phyloP scores from a whole-genome alignment of 345 rosid genomes.

The Psidium friedrichsthalianum region DNA sequence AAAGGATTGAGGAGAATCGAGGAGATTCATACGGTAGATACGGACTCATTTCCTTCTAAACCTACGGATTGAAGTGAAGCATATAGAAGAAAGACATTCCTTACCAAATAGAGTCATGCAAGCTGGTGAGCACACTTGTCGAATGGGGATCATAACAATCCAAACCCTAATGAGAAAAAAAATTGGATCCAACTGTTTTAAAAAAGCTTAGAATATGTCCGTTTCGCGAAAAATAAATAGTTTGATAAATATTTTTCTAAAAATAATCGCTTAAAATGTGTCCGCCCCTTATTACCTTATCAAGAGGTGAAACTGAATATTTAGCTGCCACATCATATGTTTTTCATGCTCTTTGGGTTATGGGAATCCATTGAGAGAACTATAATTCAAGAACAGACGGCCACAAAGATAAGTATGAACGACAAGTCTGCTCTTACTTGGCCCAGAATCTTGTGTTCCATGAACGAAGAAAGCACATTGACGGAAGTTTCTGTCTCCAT shows the following conservation, averaged over 20 bases:
- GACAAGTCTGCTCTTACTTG: background rate
- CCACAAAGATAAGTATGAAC: background rate
- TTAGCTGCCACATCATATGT: background rate
- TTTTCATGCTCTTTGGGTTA: background rate
- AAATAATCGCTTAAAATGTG: background rate
- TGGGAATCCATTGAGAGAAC: background rate
- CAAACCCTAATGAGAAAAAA: background rate
- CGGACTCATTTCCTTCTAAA: background rate
- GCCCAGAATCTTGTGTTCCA: background rate
- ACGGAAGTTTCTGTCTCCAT: background rate
- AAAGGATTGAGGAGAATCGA: background rate
- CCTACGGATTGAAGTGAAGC: background rate
- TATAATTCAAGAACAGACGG: background rate
- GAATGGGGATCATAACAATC: background rate
- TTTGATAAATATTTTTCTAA: background rate
- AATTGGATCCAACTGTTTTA: background rate
- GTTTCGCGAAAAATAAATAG: too few species aligned
- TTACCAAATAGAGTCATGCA: background rate
- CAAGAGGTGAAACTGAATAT: background rate
- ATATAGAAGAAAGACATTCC: background rate
- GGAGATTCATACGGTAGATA: background rate
- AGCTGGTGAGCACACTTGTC: background rate
- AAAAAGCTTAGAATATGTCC: background rate
- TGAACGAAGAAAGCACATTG: background rate
- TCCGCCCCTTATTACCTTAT: background rate